These are phyloP conservation scores for Globisporangium yorkense DNA, from an alignment of 352 stramenopile species.

Conservation along the genomic window DNA sequence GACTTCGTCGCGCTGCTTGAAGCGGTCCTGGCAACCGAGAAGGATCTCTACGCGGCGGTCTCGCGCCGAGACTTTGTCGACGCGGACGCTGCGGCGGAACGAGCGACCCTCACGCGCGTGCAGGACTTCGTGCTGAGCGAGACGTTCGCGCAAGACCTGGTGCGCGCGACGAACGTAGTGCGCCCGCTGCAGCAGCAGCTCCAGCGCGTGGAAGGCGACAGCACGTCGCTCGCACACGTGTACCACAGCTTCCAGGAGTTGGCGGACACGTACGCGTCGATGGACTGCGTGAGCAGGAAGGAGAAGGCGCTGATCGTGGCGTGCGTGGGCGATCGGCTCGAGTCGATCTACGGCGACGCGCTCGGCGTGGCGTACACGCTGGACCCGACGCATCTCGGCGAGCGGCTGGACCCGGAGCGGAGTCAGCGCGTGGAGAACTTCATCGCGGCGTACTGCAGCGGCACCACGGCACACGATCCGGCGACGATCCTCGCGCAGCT, in stretches of 20 bases:
- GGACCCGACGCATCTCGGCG: slow-evolving; percentile 48
- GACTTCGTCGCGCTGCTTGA: slow-evolving; percentile 34
- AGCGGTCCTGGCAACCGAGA: slow-evolving; percentile 41
- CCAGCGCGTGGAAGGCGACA: slow-evolving; percentile 34
- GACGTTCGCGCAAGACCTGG: slow-evolving; percentile 47
- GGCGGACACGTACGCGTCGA: slow-evolving; percentile 36
- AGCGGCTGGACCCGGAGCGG: slow-evolving; percentile 39
- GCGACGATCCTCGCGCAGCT: not conserved
- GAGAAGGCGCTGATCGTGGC: slow-evolving; percentile 66
- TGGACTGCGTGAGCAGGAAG: slow-evolving; percentile 67
- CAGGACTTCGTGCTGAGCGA: slow-evolving; percentile 68
- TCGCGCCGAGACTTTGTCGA: slow-evolving; percentile 59
- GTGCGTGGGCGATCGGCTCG: slow-evolving; percentile 56
- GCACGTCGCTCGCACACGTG: slow-evolving; percentile 43
- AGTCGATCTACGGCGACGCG: slow-evolving; percentile 51
- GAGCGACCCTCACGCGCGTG: slow-evolving; percentile 41
- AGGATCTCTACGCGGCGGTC: slow-evolving; percentile 43
- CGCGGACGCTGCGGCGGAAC: slow-evolving; percentile 24
- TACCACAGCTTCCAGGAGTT: slow-evolving; percentile 45
- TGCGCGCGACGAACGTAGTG: slow-evolving; percentile 50
- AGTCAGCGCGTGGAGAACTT: slow-evolving; percentile 39
- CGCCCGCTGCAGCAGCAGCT: slow-evolving; percentile 53
- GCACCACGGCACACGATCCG: slow-evolving; percentile 10
- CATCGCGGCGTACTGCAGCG: slow-evolving; percentile 37
- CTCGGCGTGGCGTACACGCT: slow-evolving; percentile 59